Evolutionary conservation across 257 asterid species (phyloP), one percentile per base, ranked within the genome.

Genomic region (Primulina eburnea): DNA sequence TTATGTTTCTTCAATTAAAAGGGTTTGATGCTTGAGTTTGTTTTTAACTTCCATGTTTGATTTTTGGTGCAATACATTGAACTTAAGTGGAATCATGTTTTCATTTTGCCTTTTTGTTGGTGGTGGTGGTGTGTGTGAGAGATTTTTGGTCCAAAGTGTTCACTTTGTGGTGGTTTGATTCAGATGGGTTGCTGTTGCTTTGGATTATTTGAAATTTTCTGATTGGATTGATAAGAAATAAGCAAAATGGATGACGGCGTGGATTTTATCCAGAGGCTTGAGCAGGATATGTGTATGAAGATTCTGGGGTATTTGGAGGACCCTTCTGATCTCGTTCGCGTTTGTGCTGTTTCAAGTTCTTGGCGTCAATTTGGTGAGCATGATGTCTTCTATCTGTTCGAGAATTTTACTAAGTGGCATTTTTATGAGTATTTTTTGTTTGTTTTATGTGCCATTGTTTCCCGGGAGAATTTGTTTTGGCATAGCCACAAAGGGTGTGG

Each of bases 311-410:
- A 69, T 72, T 82, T 88, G 88, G 87, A 85, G 64, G 87, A 90
- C 73, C 93, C 95, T 21, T 71, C 85, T 64, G 90, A 90, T 84
- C 86, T 88, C 64, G 82, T 83, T 61, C 93, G 93, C 17, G 84
- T 73, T 26, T 58, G 84, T 57, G 83, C 84, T n/a, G 97, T 90
- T 69, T 90, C 97, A 20, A 83, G 80, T 60, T 83, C 85, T 55
- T 90, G 97, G 97, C 87, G 84, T 52, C 83, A 71, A 6, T 85
- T 85, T 65, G 88, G 96, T 89, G 81, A 87, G 84, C 57, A 84
- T 5, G 65, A 20, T 64, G 62, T 10, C 40, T n/a, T 68, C 56
- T 2, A 35, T 50, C 20, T 50, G 20, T 14, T 67, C 34, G 6
- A 47, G 55, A 29, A 28, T 68, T 61, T 47, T 60, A 50, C 20